A percentile compares a stretch with the other conserved stretches of the same genome.
These are phyloP conservation scores for Verticillium albo-atrum DNA, from an alignment of 2,329 filamentous ascomycete genomes.

Conservation along the genomic window DNA sequence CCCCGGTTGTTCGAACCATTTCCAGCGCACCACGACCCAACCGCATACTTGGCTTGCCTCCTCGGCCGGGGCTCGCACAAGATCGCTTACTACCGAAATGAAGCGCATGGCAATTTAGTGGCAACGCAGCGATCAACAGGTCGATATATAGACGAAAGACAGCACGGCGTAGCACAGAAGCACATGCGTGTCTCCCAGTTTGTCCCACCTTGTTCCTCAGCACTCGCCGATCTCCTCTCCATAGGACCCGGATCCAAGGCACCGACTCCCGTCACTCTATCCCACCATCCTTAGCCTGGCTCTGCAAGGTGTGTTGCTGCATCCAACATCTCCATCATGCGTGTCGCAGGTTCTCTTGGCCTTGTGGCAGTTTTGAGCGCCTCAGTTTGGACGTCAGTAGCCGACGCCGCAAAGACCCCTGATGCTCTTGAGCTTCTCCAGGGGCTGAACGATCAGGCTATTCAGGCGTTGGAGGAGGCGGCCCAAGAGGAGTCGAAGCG, in stretches of 20 bases:
- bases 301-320: background rate
- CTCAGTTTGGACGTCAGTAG: background rate
- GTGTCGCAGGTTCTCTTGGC: background rate
- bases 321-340: background rate
- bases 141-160: background rate
- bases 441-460: background rate
- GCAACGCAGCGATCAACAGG: background rate
- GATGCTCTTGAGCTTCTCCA: background rate
- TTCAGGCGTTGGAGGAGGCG: background rate
- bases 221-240: background rate
- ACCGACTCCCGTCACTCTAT: background rate
- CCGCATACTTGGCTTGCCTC: background rate
- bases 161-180: background rate
- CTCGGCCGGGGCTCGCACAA: background rate
- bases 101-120: background rate
- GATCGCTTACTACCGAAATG: background rate
- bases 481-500: background rate
- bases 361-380: background rate
- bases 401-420: background rate
- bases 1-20: background rate
- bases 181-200: background rate
- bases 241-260: background rate
- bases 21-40: background rate
- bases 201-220: background rate
- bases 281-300: background rate